Evolutionary conservation across 2,329 filamentous ascomycete species (phyloP).

Genomic region (Penicillium aurantiogriseum): DNA sequence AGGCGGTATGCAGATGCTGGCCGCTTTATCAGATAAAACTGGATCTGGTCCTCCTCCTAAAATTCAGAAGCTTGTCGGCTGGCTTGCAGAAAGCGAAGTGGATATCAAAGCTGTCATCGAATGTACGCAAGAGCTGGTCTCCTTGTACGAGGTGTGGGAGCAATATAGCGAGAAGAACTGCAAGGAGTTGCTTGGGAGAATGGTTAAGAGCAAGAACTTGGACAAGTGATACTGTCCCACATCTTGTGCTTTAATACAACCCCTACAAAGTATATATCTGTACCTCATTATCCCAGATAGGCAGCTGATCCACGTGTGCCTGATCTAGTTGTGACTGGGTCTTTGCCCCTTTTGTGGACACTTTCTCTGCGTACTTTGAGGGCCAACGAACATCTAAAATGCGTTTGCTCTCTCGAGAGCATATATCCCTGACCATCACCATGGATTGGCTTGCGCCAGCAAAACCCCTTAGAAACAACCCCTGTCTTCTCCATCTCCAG

Average conservation of each 20-base stretch:
- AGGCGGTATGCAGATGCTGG: slow-evolving; percentile 33
- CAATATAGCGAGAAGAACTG: slow-evolving; percentile 63
- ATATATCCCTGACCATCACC: background rate
- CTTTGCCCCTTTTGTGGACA: background rate
- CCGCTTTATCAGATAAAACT: slow-evolving; percentile 34
- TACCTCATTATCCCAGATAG: background rate
- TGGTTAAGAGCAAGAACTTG: slow-evolving; percentile 59
- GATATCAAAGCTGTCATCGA: slow-evolving; percentile 84
- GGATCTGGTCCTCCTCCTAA: slow-evolving; percentile 32
- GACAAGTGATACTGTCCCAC: slow-evolving; percentile 48
- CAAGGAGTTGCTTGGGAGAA: slow-evolving; percentile 62
- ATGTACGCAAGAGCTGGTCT: slow-evolving; percentile 87
- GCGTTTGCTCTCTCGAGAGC: background rate
- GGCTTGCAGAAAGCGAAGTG: slow-evolving; percentile 81
- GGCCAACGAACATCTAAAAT: background rate
- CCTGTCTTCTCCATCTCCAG: background rate
- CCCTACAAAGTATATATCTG: background rate
- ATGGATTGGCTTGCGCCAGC: background rate
- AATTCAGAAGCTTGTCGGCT: slow-evolving; percentile 69
- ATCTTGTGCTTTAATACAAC: background rate
- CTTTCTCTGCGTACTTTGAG: background rate
- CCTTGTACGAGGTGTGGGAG: slow-evolving; percentile 77
- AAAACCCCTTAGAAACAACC: background rate
- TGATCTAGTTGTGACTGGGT: background rate
- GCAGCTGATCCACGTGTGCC: background rate